Conservation (phyloP, 2,329 filamentous ascomycete genomes). For the Colletotrichum echinochloae region DNA sequence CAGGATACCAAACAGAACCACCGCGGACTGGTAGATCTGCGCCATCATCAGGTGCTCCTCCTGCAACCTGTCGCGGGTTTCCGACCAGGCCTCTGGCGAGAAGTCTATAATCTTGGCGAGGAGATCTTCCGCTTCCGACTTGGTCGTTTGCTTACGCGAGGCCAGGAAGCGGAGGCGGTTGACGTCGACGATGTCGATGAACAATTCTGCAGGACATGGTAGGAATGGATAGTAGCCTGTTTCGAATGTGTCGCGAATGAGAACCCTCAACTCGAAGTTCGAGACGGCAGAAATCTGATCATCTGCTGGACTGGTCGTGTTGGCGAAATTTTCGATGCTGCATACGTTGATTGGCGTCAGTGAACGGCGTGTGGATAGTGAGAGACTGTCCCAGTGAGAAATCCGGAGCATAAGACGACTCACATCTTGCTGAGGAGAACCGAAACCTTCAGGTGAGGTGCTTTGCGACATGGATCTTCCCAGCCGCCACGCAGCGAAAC, state of each 20-base stretch:
- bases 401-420: not conserved
- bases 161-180: constrained; percentile 51
- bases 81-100: constrained; percentile 48
- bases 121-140: constrained; percentile 17
- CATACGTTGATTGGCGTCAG: constrained; percentile 9
- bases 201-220: constrained; percentile 48
- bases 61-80: constrained; percentile 12
- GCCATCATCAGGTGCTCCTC: constrained; percentile 41
- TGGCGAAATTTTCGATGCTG: constrained; percentile 50
- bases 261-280: constrained; percentile 44
- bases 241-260: constrained; percentile 46
- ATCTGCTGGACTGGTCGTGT: constrained; percentile 52
- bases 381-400: not conserved
- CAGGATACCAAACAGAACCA: constrained; percentile 51
- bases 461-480: not conserved
- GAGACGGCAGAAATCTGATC: constrained; percentile 44
- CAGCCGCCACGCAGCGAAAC: constrained; percentile 37
- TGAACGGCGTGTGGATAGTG: not conserved
- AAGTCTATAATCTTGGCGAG: constrained; percentile 45
- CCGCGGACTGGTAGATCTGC: constrained; percentile 47
- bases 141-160: constrained; percentile 12
- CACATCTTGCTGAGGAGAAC: constrained; percentile 26
- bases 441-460: not conserved
- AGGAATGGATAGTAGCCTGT: constrained; percentile 44
- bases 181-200: constrained; percentile 50